Evolutionary conservation across 208 protist species (phyloP), one percentile per base, ranked within the genome.

Genomic region (Acanthamoeba castellanii): DNA sequence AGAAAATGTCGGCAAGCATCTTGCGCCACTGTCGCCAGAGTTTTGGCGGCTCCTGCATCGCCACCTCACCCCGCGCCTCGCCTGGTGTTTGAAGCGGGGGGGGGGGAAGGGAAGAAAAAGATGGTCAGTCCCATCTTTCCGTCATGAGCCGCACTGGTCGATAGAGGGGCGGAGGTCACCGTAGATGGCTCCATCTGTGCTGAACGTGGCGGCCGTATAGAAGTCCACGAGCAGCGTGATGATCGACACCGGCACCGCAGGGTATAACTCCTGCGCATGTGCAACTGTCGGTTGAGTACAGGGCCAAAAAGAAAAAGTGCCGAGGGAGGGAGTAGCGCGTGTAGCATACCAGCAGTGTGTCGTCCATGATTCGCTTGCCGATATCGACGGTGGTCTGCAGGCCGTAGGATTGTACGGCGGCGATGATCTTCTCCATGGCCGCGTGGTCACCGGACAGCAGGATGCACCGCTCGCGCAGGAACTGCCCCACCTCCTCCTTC

Each of bases 221-320:
- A 88, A 88, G 34, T 88, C 81, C 14, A 88, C 81, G 81, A 88
- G 81, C 81, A 88, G 81, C 8, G 81, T 88, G 47, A 88, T 88
- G 30, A 88, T 64, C n/a, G 81, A 88, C n/a, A 88, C 81, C 11
- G 81, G 81, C 42, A 88, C 81, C n/a, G 81, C 81, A 4, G 81
- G 81, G 32, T 88, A 88, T 7, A 88, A 45, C 52, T 88, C 81
- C 81, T 88, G 81, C 11, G 25, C n/a, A 3, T 14, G 61, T 30
- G 30, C 20, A 1, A 42, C 2, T 4, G 11, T 30, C 14, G 16
- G 37, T 22, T 25, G 22, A 55, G 14, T 18, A 47, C 16, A 82
- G 74, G 42, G 7, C 25, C 8, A 52, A n/a, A 16, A 82, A 82
- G 7, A 47, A n/a, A 22, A 74, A 37, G 37, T 37, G 37, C 37